Evolutionary conservation across 2,329 filamentous ascomycete genomes (phyloP).

Genomic region (Plenodomus tracheiphilus): DNA sequence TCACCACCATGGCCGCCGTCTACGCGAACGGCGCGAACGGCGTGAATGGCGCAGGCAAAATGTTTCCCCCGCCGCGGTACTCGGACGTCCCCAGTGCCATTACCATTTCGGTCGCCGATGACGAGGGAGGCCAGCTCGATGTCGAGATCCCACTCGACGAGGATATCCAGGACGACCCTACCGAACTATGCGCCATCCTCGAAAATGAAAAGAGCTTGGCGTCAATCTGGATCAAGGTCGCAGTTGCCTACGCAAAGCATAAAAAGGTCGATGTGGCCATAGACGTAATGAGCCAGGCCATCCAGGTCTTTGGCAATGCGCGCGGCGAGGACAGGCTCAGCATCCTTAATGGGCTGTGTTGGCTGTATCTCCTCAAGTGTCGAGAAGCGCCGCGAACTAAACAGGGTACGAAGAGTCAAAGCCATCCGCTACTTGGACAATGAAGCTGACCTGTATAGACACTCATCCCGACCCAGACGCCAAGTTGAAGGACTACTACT

Average conservation of each 20-base stretch:
- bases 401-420: constrained; percentile 53
- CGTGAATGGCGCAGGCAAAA: constrained; percentile 50
- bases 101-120: constrained; percentile 65
- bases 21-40: constrained; percentile 55
- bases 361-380: constrained; percentile 89
- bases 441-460: constrained; percentile 24
- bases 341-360: constrained; percentile 82
- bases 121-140: constrained; percentile 65
- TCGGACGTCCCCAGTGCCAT: constrained; percentile 65
- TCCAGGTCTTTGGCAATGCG: constrained; percentile 69
- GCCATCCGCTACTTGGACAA: neutral
- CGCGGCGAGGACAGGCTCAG: constrained; percentile 82
- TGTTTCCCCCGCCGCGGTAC: constrained; percentile 54
- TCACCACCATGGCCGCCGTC: constrained; percentile 53
- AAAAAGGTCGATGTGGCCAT: constrained; percentile 84
- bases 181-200: constrained; percentile 89
- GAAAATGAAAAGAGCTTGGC: constrained; percentile 92
- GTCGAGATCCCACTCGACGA: constrained; percentile 94
- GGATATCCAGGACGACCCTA: constrained; percentile 82
- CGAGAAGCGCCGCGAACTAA: constrained; percentile 73
- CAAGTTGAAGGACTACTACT: constrained; percentile 90
- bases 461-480: constrained; percentile 63
- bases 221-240: constrained; percentile 97
- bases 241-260: constrained; percentile 94
- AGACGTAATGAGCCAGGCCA: constrained; percentile 71